Conservation (phyloP, 257 asterid genomes). For the Parsonsia alboflavescens region DNA sequence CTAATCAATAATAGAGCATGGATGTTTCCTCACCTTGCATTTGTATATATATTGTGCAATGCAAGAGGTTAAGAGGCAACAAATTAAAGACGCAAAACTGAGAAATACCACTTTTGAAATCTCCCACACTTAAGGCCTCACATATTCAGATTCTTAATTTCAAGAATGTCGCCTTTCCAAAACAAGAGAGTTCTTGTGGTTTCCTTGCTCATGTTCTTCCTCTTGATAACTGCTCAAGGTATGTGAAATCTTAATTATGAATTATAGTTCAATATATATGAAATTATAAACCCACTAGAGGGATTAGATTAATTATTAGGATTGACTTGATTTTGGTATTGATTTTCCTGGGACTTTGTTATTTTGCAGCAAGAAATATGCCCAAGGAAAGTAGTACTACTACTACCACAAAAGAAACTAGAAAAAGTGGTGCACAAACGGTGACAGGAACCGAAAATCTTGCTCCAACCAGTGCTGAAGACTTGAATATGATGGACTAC, state of each 20-base stretch:
- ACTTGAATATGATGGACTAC: constrained; percentile 9
- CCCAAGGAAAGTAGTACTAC: neutral
- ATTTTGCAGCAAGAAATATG: constrained; percentile 10
- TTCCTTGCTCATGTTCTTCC: constrained; percentile 3
- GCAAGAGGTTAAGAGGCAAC: neutral
- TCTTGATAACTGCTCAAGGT: constrained; percentile 7
- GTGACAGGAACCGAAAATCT: constrained; percentile 1
- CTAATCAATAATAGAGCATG: neutral
- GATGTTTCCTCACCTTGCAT: neutral
- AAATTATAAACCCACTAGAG: too few relatives aligned
- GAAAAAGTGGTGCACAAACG: neutral
- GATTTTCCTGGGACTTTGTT: neutral
- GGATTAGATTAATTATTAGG: too few relatives aligned
- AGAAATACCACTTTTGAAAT: neutral
- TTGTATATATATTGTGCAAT: neutral
- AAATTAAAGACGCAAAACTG: neutral
- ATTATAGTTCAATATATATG: too few relatives aligned
- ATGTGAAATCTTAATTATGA: neutral
- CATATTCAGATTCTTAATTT: neutral
- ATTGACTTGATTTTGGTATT: neutral
- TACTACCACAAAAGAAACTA: too few relatives aligned
- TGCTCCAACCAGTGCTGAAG: neutral
- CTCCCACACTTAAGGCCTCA: neutral
- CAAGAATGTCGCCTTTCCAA: constrained; percentile 5
- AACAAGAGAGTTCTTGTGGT: neutral